Evolutionary conservation across 352 stramenopile species (phyloP), one percentile per base, ranked within the genome.

Genomic region (Pythium scleroteichum): DNA sequence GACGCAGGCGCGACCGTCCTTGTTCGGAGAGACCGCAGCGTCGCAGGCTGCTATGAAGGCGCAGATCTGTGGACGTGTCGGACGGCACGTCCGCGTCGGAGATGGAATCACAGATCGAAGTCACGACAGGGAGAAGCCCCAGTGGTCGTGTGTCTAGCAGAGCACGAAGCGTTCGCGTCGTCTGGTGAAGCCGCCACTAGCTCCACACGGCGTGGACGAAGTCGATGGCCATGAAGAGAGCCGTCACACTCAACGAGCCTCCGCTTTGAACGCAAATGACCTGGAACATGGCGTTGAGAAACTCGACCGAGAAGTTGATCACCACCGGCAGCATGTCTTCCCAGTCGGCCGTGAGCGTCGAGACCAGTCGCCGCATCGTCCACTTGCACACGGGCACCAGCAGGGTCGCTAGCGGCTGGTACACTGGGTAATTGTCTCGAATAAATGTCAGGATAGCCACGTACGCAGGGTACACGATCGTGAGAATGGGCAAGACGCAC

Each of bases 271-370:
- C 75, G 29, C 64, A 76, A 0, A 62, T 66, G 1, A 64, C 51
- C 8, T 66, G 54, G 32, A 72, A 76, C 6, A 79, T 26, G 17
- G 64, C 57, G 29, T 71, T 72, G 29, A 75, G 74, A 0, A 79
- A 59, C 40, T 79, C 68, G 22, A 79, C 67, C 1, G 69, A 73
- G 24, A 76, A 74, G 1, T 72, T 60, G 10, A 60, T 23, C 10
- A 68, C 55, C 5, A 68, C 29, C 2, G 67, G 67, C 2, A 75
- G n/a, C n/a, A 69, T 66, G 38, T 78, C 67, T 48, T 70, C 62
- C 20, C 68, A 50, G 3, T 71, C 22, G 20, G 20, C 32, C 5
- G n/a, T 38, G 50, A 57, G 12, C 10, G 3, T 27, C 1, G 12
- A 22, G 32, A 57, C 20, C 10, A 38, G 6, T 3, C 35, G 35